Evolutionary conservation across 257 asterid genomes (phyloP), one percentile per base, ranked within the genome.

Genomic region (Salvia rosmarinus): DNA sequence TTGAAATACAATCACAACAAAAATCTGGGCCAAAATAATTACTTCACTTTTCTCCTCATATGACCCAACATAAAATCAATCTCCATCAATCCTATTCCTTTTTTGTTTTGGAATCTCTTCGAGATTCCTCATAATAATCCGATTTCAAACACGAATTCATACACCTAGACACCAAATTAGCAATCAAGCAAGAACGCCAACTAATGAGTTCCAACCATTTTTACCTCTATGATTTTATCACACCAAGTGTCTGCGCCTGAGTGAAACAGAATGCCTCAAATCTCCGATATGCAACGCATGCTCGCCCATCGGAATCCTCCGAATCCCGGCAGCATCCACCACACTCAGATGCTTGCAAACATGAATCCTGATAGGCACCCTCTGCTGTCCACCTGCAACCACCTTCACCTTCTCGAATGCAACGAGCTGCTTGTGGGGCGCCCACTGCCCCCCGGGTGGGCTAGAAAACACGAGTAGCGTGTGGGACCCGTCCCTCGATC

Each of bases 271-370:
- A 76, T 92, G 96, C 75, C 70, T 82, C 13, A 82, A 21, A 62
- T 79, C 87, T 42, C 96, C 96, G 55, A 89, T 63, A 61, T 82
- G 92, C 66, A 92, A 56, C 7, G 80, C 87, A 17, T 92, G 96
- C 57, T 82, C 87, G 3, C 98, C 98, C 83, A 92, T 86, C 1
- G 96, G 89, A 67, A 92, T 88, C 80, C 95, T 74, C 42, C 96
- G 67, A 8, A 84, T 72, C 50, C 98, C 98, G 0, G 86, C 88
- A 69, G 50, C 60, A 51, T 92, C 98, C 64, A 92, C 96, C 32
- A 89, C 98, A 23, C 98, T 92, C 56, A 89, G 67, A 65, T 73
- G 71, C 84, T 89, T 92, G 61, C 98, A 92, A 1, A 86, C 90
- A 59, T 88, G 94, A 57, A 92, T 79, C 28, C 70, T 75, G n/a